Conservation (phyloP, 1,139 yeast genomes). For the Geotrichum australiense region DNA sequence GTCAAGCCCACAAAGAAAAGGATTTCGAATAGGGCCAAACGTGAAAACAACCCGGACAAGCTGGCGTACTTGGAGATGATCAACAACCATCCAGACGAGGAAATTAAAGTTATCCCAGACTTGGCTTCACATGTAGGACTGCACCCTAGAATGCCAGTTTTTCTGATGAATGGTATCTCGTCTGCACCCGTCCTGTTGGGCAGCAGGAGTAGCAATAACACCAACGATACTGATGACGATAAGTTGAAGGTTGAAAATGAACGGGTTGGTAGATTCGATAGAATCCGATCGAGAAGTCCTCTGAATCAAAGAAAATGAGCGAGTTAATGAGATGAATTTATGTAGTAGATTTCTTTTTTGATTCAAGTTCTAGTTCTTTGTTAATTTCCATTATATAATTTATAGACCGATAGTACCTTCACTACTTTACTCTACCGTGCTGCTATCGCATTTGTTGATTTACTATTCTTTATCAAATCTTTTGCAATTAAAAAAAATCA, state of each 20-base stretch:
- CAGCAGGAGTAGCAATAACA: not conserved
- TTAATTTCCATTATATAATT: no score
- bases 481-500: no score
- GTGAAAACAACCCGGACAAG: conserved; percentile 31
- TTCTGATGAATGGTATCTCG: conserved; percentile 5
- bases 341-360: not conserved
- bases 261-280: conserved; percentile 15
- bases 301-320: conserved; percentile 4
- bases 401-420: no score
- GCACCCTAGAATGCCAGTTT: conserved; percentile 20
- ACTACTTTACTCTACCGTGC: no score
- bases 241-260: not conserved
- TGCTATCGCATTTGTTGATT: no score
- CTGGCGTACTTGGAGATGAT: conserved; percentile 16
- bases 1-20: conserved; percentile 51
- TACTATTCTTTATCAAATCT: no score
- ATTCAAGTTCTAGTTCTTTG: conserved; percentile 30
- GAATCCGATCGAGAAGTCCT: conserved; percentile 12
- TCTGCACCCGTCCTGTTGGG: conserved; percentile 7
- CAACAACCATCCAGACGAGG: conserved; percentile 13
- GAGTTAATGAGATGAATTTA: not conserved
- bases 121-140: conserved; percentile 20
- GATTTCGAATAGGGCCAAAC: conserved; percentile 30
- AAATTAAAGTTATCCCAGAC: conserved; percentile 19
- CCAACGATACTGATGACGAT: not conserved